A percentile compares a stretch with the other conserved stretches of the same genome.
Evolutionary conservation across 805 yeast species (phyloP).

Genomic region (Sugiyamaella mastotermitis): DNA sequence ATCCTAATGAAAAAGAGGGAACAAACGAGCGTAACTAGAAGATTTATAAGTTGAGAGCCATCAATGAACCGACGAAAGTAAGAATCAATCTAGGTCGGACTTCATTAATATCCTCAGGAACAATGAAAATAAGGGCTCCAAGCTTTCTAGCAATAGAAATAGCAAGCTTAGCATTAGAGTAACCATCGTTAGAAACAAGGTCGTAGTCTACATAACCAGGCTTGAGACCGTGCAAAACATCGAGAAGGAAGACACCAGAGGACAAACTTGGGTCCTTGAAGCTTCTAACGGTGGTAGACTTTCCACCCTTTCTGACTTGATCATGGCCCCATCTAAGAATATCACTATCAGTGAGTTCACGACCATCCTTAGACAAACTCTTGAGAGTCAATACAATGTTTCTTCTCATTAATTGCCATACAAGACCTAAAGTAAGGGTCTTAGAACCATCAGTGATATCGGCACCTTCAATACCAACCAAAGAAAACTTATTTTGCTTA

Average conservation of each 20-base stretch:
- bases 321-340: constrained; percentile 92
- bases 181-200: constrained; percentile 80
- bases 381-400: constrained; percentile 83
- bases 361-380: constrained; percentile 63
- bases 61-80: constrained; percentile 92
- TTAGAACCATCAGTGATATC: constrained; percentile 93
- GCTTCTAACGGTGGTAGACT: constrained; percentile 63
- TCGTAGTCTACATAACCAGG: constrained; percentile 98
- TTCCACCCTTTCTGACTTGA: constrained; percentile 82
- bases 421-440: constrained; percentile 82
- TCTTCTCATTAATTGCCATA: constrained; percentile 98
- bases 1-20: too few relatives aligned
- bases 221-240: constrained; percentile 85
- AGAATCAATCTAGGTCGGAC: constrained; percentile 89
- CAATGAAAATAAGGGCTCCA: constrained; percentile 97
- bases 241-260: constrained; percentile 76
- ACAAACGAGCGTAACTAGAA: too few relatives aligned
- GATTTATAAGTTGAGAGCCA: constrained; percentile 55
- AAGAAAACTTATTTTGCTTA: constrained; percentile 82
- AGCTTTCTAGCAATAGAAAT: constrained; percentile 96
- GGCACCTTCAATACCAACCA: constrained; percentile 97
- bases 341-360: constrained; percentile 74
- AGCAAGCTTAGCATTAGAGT: constrained; percentile 94
- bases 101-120: constrained; percentile 99
- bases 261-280: constrained; percentile 78